Conservation (phyloP, 768 basidiomycete genomes). For the Crucibulum laeve region DNA sequence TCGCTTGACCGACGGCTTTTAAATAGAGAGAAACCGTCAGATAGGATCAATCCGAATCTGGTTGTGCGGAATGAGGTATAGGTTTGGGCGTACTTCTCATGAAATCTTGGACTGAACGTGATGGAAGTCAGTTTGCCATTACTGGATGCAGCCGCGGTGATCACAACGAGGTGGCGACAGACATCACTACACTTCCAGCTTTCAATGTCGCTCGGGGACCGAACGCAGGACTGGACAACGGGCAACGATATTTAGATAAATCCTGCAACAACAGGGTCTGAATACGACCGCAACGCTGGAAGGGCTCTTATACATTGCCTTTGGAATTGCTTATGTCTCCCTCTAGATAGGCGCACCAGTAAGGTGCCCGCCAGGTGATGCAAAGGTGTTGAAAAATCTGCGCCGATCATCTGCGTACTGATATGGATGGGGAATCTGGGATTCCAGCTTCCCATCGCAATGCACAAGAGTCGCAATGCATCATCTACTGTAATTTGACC, state of each 20-base stretch:
- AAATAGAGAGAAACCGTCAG: slow-evolving; percentile 26
- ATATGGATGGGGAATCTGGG: too few species aligned
- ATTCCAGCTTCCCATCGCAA: too few species aligned
- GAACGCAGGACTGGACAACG: too few species aligned
- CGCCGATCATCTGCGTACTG: too few species aligned
- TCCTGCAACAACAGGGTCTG: background rate
- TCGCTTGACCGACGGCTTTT: slow-evolving; percentile 23
- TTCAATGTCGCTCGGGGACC: too few species aligned
- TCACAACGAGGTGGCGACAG: slow-evolving; percentile 35
- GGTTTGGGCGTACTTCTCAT: slow-evolving; percentile 14
- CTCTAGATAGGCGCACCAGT: background rate
- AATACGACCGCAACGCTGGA: background rate
- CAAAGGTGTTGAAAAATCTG: too few species aligned
- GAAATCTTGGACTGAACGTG: slow-evolving; percentile 12
- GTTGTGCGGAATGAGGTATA: slow-evolving; percentile 3
- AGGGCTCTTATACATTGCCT: background rate
- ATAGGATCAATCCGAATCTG: slow-evolving; percentile 14
- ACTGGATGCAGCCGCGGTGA: slow-evolving; percentile 14
- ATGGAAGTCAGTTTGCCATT: slow-evolving; percentile 29
- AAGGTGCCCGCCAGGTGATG: too few species aligned
- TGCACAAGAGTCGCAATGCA: too few species aligned
- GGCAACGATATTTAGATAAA: too few species aligned
- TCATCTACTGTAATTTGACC: too few species aligned
- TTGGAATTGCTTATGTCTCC: background rate
- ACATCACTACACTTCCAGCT: slow-evolving; percentile 22